Base-by-base conservation (phyloP, 495 filamentous ascomycete species). In the Thozetella sp. region DNA sequence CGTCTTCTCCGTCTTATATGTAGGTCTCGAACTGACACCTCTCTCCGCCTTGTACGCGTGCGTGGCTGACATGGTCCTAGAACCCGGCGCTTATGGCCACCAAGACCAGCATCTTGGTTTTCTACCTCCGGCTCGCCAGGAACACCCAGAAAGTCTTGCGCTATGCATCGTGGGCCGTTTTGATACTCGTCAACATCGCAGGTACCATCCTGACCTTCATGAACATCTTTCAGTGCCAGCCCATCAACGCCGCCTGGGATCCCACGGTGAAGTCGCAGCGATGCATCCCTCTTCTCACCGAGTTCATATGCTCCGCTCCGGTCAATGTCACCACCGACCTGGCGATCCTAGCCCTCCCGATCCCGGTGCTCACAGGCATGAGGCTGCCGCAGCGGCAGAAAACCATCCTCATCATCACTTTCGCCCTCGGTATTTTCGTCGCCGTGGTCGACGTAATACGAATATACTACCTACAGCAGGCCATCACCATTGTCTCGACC, bases 51-150 rank as follows among this genome's bases (percentile, higher is more conserved):
- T 20, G 17, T 1, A 10, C n/a, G 48, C 1, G 20, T 9, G 19
- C 2, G 15, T 17, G 22, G 55, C 25, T 54, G 26, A 56, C 45
- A 48, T 25, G 11, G n/a, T 12, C 40, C 22, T 60, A 97, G 92
- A 96, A 97, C 68, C 93, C 94, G 13, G 89, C 92, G 3, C 82
- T 97, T 55, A 92, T 92, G 88, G 84, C 86, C 1, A 88, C 92
- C 52, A 98, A 97, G 75, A 92, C 92, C 3, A 94, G 91, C n/a
- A 92, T 98, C 62, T 83, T 97, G 53, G 74, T 93, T 58, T 97
- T 96, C 70, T 97, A 92, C 76, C 81, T 96, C 25, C 86, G 89
- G 27, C 75, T 97, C 53, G 88, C 91, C 6, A 88, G 86, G 63
- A 87, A 87, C 27, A 88, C 93, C 45, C 87, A 88, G 63, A 72